Evolutionary conservation across 1,139 yeast genomes (phyloP).

Genomic region (Citeromyces hawaiiensis): DNA sequence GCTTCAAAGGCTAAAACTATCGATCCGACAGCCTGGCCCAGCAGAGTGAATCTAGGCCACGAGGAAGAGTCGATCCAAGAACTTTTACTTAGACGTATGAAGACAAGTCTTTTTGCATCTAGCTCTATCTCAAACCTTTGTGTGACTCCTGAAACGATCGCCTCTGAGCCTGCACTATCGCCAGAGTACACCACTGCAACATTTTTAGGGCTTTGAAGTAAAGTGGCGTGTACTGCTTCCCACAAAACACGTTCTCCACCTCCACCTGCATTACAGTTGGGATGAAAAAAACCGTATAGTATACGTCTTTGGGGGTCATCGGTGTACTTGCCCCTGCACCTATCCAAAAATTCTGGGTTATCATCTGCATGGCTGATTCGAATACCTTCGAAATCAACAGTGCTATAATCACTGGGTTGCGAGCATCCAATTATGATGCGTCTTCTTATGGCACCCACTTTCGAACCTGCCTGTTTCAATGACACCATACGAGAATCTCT

Average conservation of each 20-base stretch:
- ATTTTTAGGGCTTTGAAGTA: slow-evolving; percentile 32
- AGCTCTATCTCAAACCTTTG: slow-evolving; percentile 42
- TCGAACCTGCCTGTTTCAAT: slow-evolving; percentile 8
- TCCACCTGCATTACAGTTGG: slow-evolving; percentile 92
- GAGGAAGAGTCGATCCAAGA: slow-evolving; percentile 52
- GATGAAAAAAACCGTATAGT: slow-evolving; percentile 85
- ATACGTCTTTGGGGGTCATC: slow-evolving; percentile 26
- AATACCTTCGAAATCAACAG: slow-evolving; percentile 15
- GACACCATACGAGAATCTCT: no score
- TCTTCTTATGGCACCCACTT: slow-evolving; percentile 28
- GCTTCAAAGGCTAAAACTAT: slow-evolving; percentile 60
- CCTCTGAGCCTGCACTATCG: slow-evolving; percentile 27
- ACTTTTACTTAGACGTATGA: slow-evolving; percentile 46
- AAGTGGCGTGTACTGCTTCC: slow-evolving; percentile 78
- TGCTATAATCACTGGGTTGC: slow-evolving; percentile 34
- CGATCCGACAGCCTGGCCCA: slow-evolving; percentile 85
- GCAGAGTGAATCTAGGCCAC: slow-evolving; percentile 71
- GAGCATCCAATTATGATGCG: slow-evolving; percentile 30
- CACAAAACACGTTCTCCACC: slow-evolving; percentile 97
- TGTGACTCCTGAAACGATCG: slow-evolving; percentile 43
- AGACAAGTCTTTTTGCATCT: slow-evolving; percentile 33
- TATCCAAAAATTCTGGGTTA: slow-evolving; percentile 13
- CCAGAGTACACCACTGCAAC: slow-evolving; percentile 70
- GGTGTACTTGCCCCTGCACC: slow-evolving; percentile 9
- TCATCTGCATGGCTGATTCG: slow-evolving; percentile 6